Conservation (phyloP, 106 monocot genomes). For the Allium sativum region DNA sequence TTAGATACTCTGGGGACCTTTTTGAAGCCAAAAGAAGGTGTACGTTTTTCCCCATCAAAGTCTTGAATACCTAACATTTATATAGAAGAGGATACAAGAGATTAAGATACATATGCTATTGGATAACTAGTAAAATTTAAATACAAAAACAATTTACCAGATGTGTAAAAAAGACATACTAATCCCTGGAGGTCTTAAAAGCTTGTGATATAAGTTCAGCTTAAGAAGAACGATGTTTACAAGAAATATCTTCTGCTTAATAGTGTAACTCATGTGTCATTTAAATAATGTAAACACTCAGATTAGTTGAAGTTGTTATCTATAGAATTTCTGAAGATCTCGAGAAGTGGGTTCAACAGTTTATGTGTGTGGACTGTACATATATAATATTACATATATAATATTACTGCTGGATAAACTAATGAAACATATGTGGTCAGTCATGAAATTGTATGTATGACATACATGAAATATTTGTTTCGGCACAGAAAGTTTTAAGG, state of each 20-base stretch:
- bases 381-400: too few species aligned
- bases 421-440: too few species aligned
- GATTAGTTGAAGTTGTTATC: conserved; percentile 2
- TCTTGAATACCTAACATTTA: background rate
- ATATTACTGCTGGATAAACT: too few species aligned
- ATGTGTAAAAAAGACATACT: background rate
- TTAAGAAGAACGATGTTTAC: background rate
- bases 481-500: too few species aligned
- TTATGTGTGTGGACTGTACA: too few species aligned
- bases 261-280: background rate
- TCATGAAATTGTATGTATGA: too few species aligned
- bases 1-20: background rate
- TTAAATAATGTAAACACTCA: conserved; percentile 4
- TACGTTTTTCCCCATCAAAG: background rate
- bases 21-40: background rate
- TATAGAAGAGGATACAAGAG: background rate
- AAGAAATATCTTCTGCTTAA: conserved; percentile 7
- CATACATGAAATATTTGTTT: too few species aligned
- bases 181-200: background rate
- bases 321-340: background rate
- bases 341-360: background rate
- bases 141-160: conserved; percentile 1
- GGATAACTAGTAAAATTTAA: conserved; percentile 1
- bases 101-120: background rate
- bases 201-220: conserved; percentile 1